These are phyloP conservation scores for Globisporangium nagaii DNA, from an alignment of 352 stramenopile genomes.

Conservation along the genomic window DNA sequence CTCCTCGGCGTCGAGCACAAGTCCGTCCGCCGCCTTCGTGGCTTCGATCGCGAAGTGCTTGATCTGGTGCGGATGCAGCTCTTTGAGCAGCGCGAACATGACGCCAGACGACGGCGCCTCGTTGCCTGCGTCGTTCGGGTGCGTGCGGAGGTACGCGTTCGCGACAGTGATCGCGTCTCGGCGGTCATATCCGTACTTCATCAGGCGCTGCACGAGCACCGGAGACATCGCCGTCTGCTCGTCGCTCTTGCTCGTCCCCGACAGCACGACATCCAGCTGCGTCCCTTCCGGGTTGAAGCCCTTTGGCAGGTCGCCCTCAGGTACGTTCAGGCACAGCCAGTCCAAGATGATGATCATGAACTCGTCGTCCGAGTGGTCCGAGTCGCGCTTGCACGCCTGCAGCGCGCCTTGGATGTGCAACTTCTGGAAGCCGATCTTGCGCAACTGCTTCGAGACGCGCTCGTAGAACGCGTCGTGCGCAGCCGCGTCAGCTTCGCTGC, in stretches of 20 bases:
- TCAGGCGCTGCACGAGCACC: constrained; percentile 63
- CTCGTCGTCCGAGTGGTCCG: constrained; percentile 26
- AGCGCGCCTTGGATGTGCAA: constrained; percentile 51
- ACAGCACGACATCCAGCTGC: constrained; percentile 83
- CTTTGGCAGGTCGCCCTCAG: constrained; percentile 70
- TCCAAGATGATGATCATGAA: constrained; percentile 49
- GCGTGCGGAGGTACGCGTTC: constrained; percentile 29
- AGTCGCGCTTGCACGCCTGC: constrained; percentile 9
- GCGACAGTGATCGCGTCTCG: constrained; percentile 38
- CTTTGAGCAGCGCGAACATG: constrained; percentile 32
- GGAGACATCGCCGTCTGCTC: constrained; percentile 15
- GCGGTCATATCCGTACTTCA: constrained; percentile 77
- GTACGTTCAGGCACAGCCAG: constrained; percentile 79
- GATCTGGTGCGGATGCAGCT: constrained; percentile 40
- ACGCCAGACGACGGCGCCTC: constrained; percentile 33
- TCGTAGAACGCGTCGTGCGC: constrained; percentile 18
- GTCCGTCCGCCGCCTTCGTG: background rate
- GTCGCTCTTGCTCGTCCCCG: background rate
- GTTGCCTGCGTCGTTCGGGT: constrained; percentile 11
- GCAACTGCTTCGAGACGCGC: constrained; percentile 25
- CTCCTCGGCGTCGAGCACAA: constrained; percentile 34
- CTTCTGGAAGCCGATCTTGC: constrained; percentile 47
- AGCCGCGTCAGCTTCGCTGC: background rate
- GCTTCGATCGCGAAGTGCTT: constrained; percentile 26
- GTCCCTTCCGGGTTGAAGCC: constrained; percentile 86